Conservation (phyloP, 495 filamentous ascomycete species). For the Rostrohypoxylon terebratum region DNA sequence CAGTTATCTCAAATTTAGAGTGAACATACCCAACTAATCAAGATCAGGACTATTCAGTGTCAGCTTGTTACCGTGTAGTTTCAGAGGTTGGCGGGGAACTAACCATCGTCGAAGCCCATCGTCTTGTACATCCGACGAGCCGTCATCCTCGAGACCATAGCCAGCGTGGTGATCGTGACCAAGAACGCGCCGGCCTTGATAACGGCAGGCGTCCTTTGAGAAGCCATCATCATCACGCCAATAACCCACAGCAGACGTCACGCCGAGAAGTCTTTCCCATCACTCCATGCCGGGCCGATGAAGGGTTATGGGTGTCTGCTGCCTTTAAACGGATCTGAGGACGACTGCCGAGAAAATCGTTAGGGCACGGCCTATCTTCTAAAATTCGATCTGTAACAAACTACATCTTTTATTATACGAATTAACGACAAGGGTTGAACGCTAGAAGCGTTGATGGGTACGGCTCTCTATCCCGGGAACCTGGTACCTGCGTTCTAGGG, state of each 20-base stretch:
- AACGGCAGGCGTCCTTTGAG: slow-evolving; percentile 8
- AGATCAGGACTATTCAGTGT: slow-evolving; percentile 33
- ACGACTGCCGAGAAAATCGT: background rate
- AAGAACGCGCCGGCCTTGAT: slow-evolving; percentile 30
- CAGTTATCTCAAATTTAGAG: too few species aligned
- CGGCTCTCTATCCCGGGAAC: slow-evolving; percentile 19
- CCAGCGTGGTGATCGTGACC: slow-evolving; percentile 32
- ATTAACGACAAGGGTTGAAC: slow-evolving; percentile 26
- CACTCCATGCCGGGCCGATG: slow-evolving; percentile 21
- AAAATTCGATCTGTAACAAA: slow-evolving; percentile 5
- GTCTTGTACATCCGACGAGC: slow-evolving; percentile 36
- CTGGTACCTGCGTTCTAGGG: slow-evolving; percentile 18
- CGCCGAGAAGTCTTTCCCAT: slow-evolving; percentile 13
- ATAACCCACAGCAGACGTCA: slow-evolving; percentile 3
- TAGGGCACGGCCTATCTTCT: slow-evolving; percentile 3
- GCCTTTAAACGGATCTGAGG: slow-evolving; percentile 22
- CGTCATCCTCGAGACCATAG: slow-evolving; percentile 28
- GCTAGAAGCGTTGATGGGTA: slow-evolving; percentile 15
- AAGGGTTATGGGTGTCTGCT: background rate
- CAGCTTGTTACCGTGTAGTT: background rate
- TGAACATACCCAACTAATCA: slow-evolving; percentile 34
- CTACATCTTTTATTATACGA: slow-evolving; percentile 9
- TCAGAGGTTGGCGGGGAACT: background rate
- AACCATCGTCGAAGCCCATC: slow-evolving; percentile 43
- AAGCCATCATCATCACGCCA: slow-evolving; percentile 29